Evolutionary conservation across 768 basidiomycete genomes (phyloP), one percentile per base, ranked within the genome.

Genomic region (Trametes coccinea): DNA sequence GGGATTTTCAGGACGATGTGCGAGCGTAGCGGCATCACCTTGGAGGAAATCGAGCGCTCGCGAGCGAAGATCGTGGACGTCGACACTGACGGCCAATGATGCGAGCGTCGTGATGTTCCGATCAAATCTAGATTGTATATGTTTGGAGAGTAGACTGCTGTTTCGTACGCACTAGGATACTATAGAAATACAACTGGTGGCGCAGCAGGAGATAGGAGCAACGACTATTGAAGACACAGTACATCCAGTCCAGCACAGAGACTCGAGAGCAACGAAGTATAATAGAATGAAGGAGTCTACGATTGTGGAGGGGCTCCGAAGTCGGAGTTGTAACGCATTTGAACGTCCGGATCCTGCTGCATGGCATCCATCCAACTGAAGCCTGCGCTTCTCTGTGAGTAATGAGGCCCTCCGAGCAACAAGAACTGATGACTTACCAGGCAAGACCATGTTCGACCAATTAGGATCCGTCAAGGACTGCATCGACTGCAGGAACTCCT

Each of bases 1-100:
- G 80, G 88, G 1, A 76, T 86, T 37, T 90, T 89, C 77, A 75
- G 79, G n/a, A 77, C 77, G 22, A 82, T 91, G 74, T 89, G 87
- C 67, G 79, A 82, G 31, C 77, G 82, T 64, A 80, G 79, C 49
- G 77, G 78, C 40, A 82, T 87, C 52, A 77, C 79, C 0, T 59
- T 76, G 11, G 74, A 74, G 14, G 84, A 86, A 66, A 81, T 86
- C 39, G 56, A 72, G 51, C 69, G 71, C 29, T 67, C 72, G 4
- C 51, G 59, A 8, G 13, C 67, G 2, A 67, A 47, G 63, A 41
- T 63, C 6, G 58, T 39, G 2, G 52, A 59, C 11, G 34, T 37
- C 34, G 34, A 37, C 34, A 37, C 34, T 37, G 44, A 45, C 5
- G 17, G 1, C 14, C 37, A 17, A 1, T n/a, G 29, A 41, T 34